Percentiles rank a stretch among this genome's conserved stretches.
Conservation (phyloP, 1,284 basidiomycete genomes). For the Neolentinus lepideus region DNA sequence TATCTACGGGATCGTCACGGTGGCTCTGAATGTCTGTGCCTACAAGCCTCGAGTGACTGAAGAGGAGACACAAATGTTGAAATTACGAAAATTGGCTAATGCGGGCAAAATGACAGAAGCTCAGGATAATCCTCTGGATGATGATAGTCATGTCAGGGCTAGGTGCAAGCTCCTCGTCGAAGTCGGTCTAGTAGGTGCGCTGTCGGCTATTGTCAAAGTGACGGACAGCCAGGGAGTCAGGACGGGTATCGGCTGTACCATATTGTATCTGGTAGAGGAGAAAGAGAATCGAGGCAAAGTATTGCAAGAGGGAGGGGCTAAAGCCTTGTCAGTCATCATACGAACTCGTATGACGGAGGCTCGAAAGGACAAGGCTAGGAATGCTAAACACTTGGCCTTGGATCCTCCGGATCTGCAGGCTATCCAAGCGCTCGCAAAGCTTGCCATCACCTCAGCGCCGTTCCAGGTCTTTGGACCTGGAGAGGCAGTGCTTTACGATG, state of each 20-base stretch:
- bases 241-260: conserved; percentile 42
- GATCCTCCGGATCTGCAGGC: conserved; percentile 53
- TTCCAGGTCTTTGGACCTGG: conserved; percentile 85
- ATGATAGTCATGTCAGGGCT: conserved; percentile 54
- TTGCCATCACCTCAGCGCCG: conserved; percentile 88
- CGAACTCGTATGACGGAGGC: conserved; percentile 23
- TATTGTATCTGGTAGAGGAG: conserved; percentile 73
- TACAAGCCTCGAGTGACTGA: conserved; percentile 67
- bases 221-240: conserved; percentile 53
- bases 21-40: conserved; percentile 67
- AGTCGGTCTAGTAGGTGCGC: conserved; percentile 56
- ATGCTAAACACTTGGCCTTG: conserved; percentile 11
- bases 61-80: conserved; percentile 77
- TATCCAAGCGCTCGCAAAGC: conserved; percentile 87
- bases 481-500: conserved; percentile 70
- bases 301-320: conserved; percentile 79
- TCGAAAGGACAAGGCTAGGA: conserved; percentile 14
- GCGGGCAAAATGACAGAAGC: conserved; percentile 24
- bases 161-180: conserved; percentile 51
- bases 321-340: conserved; percentile 63
- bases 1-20: conserved; percentile 70
- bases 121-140: conserved; percentile 35
- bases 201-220: conserved; percentile 48
- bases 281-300: conserved; percentile 72
- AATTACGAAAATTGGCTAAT: conserved; percentile 68